phyloP scores from a whole-genome alignment of 2,329 filamentous ascomycete species.

The Ophiostoma perfectum region DNA sequence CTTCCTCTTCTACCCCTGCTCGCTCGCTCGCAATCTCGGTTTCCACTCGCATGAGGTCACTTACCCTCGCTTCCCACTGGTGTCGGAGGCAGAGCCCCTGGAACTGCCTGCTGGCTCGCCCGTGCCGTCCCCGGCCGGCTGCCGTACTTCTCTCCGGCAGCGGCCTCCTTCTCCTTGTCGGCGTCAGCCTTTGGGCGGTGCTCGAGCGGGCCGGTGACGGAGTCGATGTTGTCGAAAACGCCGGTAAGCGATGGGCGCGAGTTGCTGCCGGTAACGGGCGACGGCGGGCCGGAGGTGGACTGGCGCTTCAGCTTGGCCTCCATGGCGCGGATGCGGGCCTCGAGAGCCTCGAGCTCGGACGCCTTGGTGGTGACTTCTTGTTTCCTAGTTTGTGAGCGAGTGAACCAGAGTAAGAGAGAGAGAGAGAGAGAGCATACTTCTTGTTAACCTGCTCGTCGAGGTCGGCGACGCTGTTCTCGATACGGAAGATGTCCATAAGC shows the following conservation, averaged over 20 bases:
- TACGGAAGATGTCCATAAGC: constrained; percentile 81
- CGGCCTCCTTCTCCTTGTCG: constrained; percentile 22
- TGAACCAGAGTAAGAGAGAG: background rate
- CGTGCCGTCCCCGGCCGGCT: constrained; percentile 52
- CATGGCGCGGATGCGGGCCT: constrained; percentile 76
- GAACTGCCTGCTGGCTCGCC: constrained; percentile 46
- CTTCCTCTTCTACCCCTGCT: constrained; percentile 14
- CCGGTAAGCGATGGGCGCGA: constrained; percentile 32
- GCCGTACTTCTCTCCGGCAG: constrained; percentile 32
- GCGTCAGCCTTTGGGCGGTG: constrained; percentile 23
- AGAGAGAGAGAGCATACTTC: constrained; percentile 56
- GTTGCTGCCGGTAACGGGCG: constrained; percentile 19
- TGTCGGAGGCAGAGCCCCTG: constrained; percentile 56
- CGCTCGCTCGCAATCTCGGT: background rate
- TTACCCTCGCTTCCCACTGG: constrained; percentile 60
- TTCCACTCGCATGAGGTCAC: constrained; percentile 1
- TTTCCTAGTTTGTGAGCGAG: constrained; percentile 54
- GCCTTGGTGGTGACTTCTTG: constrained; percentile 68
- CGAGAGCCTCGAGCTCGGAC: constrained; percentile 78
- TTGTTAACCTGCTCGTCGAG: constrained; percentile 71
- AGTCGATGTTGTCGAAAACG: constrained; percentile 31
- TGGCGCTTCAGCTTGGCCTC: constrained; percentile 63
- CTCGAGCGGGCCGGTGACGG: constrained; percentile 23
- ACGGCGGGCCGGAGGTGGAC: background rate
- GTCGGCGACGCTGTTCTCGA: constrained; percentile 70